Evolutionary conservation across 2,329 filamentous ascomycete species (phyloP).

Genomic region (Paraconiothyrium brasiliense): DNA sequence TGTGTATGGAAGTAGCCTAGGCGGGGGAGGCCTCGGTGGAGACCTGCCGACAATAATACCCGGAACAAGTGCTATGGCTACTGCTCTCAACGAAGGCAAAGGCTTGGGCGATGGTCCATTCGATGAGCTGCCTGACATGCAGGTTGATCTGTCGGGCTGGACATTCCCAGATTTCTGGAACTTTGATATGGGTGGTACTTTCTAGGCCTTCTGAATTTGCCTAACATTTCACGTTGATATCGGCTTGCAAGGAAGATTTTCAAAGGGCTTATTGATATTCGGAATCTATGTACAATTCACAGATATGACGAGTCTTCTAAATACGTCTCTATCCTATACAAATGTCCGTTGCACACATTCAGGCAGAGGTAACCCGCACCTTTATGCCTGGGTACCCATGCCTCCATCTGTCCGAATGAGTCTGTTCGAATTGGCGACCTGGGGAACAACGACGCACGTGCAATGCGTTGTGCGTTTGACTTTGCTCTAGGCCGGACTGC

Average conservation of each 20-base stretch:
- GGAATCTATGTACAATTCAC: no score
- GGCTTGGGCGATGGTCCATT: conserved; percentile 27
- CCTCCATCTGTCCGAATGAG: no score
- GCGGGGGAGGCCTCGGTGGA: conserved; percentile 11
- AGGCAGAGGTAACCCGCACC: no score
- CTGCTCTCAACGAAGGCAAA: conserved; percentile 9
- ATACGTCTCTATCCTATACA: no score
- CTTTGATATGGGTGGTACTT: conserved; percentile 44
- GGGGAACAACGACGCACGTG: background rate
- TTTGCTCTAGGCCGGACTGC: background rate
- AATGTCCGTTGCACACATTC: no score
- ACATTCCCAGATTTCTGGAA: conserved; percentile 48
- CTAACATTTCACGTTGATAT: no score
- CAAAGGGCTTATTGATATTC: no score
- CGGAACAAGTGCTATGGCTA: conserved; percentile 19
- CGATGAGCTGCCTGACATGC: conserved; percentile 39
- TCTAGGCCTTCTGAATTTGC: conserved; percentile 20
- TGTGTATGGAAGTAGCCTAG: background rate
- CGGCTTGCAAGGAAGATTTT: no score
- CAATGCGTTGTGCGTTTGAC: background rate
- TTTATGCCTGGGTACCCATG: no score
- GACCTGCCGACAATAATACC: conserved; percentile 19
- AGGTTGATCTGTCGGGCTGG: conserved; percentile 42
- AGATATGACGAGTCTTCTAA: no score
- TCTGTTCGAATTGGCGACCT: background rate